Evolutionary conservation across 2,329 filamentous ascomycete species (phyloP), one percentile per base, ranked within the genome.

Genomic region (Lasiodiplodia citricola): DNA sequence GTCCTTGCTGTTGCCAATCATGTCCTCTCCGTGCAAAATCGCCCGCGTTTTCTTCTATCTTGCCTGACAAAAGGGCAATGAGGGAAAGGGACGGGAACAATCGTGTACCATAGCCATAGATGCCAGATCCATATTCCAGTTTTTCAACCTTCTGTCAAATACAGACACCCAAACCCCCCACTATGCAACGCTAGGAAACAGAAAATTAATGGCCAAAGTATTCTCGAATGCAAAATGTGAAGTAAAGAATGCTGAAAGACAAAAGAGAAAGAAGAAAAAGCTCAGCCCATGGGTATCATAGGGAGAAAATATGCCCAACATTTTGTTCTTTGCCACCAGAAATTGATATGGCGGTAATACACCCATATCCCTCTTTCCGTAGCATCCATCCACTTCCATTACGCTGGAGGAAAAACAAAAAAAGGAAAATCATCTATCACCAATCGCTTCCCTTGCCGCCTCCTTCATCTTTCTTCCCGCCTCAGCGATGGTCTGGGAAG

Each of bases 381-480:
- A 21, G 47, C 58, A 23, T 10, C n/a, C 2, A 38, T 14, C 21
- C 10, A 2, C 28, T 35, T 18, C 55, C 31, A 35, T 35, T 35
- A 35, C 31, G 31, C 31, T 35, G 31, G 31, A 35, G 31, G 8
- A 35, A 35, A 41, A 57, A 25, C 23, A 23, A 44, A 25, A 31
- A 14, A 47, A 18, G 23, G 25, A 44, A 62, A 44, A 68, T 68
- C 66, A 66, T 25, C n/a, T 41, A n/a, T 54, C 66, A 37, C 66
- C 64, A 44, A 70, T 31, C 14, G 67, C 70, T 35, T 41, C 69
- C 28, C 70, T 57, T 8, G 71, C 72, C 10, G 72, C 73, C 25
- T 71, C 70, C 31, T 74, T 73, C 23, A 79, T 72, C 38, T 72
- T 78, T 37, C 69, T 68, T 23, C 75, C 72, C 7, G 76, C 76